Evolutionary conservation across 768 basidiomycete species (phyloP).

Genomic region (Macrocybe gigantea): DNA sequence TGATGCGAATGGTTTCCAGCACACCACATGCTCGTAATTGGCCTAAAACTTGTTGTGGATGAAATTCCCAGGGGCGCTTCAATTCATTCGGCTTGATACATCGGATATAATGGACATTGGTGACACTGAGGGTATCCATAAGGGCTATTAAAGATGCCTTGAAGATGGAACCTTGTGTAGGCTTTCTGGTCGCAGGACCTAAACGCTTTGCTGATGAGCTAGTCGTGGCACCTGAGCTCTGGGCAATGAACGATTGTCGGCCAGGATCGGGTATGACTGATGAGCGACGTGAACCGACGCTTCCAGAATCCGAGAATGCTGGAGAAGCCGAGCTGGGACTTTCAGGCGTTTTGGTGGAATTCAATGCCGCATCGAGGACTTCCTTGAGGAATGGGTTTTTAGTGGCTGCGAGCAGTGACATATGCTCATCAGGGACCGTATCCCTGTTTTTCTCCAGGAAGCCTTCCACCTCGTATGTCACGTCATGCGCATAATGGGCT

Average conservation of each 20-base stretch:
- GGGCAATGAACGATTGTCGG: conserved; percentile 62
- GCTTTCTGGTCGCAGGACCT: conserved; percentile 75
- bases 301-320: conserved; percentile 71
- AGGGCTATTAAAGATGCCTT: conserved; percentile 88
- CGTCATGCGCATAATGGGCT: conserved; percentile 96
- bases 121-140: conserved; percentile 96
- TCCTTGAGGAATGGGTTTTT: conserved; percentile 93
- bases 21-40: conserved; percentile 98
- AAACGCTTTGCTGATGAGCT: conserved; percentile 44
- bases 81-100: conserved; percentile 99
- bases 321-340: conserved; percentile 71
- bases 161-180: conserved; percentile 97
- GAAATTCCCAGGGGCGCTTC: conserved; percentile 96
- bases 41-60: conserved; percentile 90
- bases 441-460: conserved; percentile 99
- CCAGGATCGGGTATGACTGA: conserved; percentile 88
- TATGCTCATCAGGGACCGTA: conserved; percentile 97
- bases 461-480: conserved; percentile 97
- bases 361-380: conserved; percentile 86
- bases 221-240: conserved; percentile 28
- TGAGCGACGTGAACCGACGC: conserved; percentile 71
- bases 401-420: conserved; percentile 78
- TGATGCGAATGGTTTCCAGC: conserved; percentile 96
- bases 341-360: conserved; percentile 62
- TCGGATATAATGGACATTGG: conserved; percentile 98